Base-by-base conservation (phyloP, 495 filamentous ascomycete species). In the Penicillium tannophilum region DNA sequence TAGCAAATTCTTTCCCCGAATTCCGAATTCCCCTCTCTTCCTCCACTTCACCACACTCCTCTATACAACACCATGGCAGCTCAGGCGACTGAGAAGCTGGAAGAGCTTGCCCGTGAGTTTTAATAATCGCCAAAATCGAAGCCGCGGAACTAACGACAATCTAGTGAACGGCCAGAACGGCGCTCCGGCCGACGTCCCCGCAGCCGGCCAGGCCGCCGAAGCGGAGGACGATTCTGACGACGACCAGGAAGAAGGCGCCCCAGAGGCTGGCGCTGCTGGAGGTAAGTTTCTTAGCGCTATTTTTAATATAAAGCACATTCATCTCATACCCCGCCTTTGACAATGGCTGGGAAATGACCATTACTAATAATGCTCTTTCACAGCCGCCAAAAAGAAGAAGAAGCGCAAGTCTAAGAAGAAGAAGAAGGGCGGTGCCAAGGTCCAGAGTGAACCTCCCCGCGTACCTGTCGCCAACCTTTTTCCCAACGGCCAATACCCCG, bases 391-490 rank as follows among this genome's bases (percentile, higher is more conserved):
- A 78, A 91, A 91, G 77, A 93, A 88, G 81, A 91, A 91, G 80
- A 90, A 89, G 79, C 90, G 86, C 80, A 83, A 83, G 72, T 77
- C 80, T 58, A 91, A 88, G 82, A 88, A 84, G 76, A 89, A 88
- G 84, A 88, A 88, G 78, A 84, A 81, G 75, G 72, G 76, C 8
- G 72, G 69, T 17, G 84, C 87, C 19, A 90, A 88, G 20, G 78
- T 84, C 54, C 92, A 96, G 76, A 88, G 88, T 28, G 79, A 83
- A 30, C 92, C 92, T 20, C 91, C 92, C 0, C 83, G 90, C 35
- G 87, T 95, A 20, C 79, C 86, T 56, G 76, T 95, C 28, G 85
- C 88, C 54, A 83, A 86, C 60, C 82, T 96, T 26, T 95, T 92
- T 77, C 87, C 87, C 52, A 85, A 85, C 69, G 79, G 83, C 63